Conservation (phyloP, 2,329 filamentous ascomycete species). For the Ambrosiella beaveri region DNA sequence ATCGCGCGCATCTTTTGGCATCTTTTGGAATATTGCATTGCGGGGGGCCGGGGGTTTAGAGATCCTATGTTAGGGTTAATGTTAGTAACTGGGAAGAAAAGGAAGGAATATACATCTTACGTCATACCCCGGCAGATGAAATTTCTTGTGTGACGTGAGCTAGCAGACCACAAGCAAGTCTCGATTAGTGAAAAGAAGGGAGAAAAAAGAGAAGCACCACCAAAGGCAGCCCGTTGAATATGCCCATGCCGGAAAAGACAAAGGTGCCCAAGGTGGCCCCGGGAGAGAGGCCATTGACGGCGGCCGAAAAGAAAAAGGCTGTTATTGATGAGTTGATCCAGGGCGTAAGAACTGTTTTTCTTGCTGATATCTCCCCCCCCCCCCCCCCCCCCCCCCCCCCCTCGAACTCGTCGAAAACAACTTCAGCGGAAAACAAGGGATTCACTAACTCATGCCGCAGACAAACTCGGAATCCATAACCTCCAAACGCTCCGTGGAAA, state of each 20-base stretch:
- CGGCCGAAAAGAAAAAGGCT: conserved; percentile 14
- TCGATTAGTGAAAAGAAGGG: background rate
- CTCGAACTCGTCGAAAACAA: too few relatives aligned
- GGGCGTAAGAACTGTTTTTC: conserved; percentile 27
- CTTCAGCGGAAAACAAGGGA: too few relatives aligned
- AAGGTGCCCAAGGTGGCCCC: background rate
- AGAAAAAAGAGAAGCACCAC: too few relatives aligned
- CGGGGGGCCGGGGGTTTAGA: too few relatives aligned
- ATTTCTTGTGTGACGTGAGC: conserved; percentile 4
- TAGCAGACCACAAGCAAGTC: background rate
- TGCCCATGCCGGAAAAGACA: background rate
- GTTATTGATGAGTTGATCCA: conserved; percentile 35
- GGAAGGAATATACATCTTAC: background rate
- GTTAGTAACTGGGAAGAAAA: too few relatives aligned
- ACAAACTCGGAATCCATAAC: conserved; percentile 88
- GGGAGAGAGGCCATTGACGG: background rate
- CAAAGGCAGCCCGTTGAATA: background rate
- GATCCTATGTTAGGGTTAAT: too few relatives aligned
- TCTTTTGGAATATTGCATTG: too few relatives aligned
- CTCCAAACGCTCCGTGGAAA: conserved; percentile 85
- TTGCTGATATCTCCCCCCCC: background rate
- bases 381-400: too few relatives aligned
- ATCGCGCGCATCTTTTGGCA: too few relatives aligned
- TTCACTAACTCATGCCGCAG: conserved; percentile 22
- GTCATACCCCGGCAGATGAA: conserved; percentile 1